A percentile compares a stretch with the other conserved stretches of the same genome.
These are phyloP conservation scores for Trichophyton simii DNA, from an alignment of 2,329 filamentous ascomycete species.

Conservation along the genomic window DNA sequence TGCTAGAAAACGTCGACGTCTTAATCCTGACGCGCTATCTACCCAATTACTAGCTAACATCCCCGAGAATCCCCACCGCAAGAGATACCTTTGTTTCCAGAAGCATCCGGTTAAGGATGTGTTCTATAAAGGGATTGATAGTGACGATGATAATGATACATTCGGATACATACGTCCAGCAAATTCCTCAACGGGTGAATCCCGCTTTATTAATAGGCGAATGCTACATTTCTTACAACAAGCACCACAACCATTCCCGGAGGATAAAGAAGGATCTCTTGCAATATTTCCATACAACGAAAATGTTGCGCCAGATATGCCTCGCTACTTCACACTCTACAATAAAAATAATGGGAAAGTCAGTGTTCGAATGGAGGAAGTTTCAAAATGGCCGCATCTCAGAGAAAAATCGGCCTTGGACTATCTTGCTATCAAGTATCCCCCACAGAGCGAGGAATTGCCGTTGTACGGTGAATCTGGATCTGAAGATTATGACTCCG, in stretches of 20 bases:
- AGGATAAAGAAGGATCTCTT: slow-evolving; percentile 17
- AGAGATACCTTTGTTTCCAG: not conserved
- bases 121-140: slow-evolving; percentile 28
- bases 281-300: slow-evolving; percentile 15
- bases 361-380: slow-evolving; percentile 19
- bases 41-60: not conserved
- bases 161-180: slow-evolving; percentile 18
- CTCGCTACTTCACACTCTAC: slow-evolving; percentile 22
- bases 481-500: slow-evolving; percentile 43
- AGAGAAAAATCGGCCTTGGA: slow-evolving; percentile 15
- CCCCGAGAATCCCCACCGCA: not conserved
- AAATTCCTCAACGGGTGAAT: slow-evolving; percentile 17
- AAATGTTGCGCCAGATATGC: not conserved
- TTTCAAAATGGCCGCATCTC: slow-evolving; percentile 21
- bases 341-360: slow-evolving; percentile 17
- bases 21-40: slow-evolving; percentile 14
- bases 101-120: slow-evolving; percentile 29
- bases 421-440: slow-evolving; percentile 34
- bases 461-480: slow-evolving; percentile 46
- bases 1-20: slow-evolving; percentile 22
- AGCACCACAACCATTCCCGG: slow-evolving; percentile 13
- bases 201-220: slow-evolving; percentile 22
- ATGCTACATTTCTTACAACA: slow-evolving; percentile 21
- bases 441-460: slow-evolving; percentile 31
- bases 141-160: slow-evolving; percentile 17